phyloP scores from a whole-genome alignment of 2,329 filamentous ascomycete species.

The Xylaria sp. region DNA sequence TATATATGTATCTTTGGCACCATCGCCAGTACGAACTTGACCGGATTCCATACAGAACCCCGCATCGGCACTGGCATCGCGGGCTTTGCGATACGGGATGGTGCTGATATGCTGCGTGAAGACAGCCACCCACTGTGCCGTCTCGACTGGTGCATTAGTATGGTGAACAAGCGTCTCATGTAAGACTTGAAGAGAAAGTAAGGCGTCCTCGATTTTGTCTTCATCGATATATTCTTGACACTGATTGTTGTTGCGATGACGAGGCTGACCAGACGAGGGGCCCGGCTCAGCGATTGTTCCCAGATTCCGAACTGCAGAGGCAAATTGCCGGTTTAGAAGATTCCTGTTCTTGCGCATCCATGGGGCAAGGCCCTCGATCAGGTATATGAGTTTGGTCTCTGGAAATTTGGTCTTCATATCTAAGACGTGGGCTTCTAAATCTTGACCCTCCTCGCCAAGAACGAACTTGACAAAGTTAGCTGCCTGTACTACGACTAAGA shows the following conservation, averaged over 20 bases:
- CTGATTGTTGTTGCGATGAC: slow-evolving; percentile 55
- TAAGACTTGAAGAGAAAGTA: slow-evolving; percentile 74
- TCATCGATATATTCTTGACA: slow-evolving; percentile 68
- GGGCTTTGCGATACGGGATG: slow-evolving; percentile 73
- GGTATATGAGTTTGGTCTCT: slow-evolving; percentile 68
- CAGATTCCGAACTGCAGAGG: slow-evolving; percentile 67
- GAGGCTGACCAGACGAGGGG: slow-evolving; percentile 42
- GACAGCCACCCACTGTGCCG: slow-evolving; percentile 75
- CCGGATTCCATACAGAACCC: slow-evolving; percentile 83
- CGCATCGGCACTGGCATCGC: slow-evolving; percentile 62
- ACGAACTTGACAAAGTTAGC: slow-evolving; percentile 73
- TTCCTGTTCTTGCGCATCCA: slow-evolving; percentile 77
- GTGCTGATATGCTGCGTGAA: slow-evolving; percentile 85
- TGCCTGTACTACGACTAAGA: slow-evolving; percentile 70
- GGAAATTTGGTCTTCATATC: slow-evolving; percentile 65
- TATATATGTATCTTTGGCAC: slow-evolving; percentile 72
- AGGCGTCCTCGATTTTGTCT: slow-evolving; percentile 74
- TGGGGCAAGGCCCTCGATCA: slow-evolving; percentile 74
- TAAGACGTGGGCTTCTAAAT: slow-evolving; percentile 68
- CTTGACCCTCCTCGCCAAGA: slow-evolving; percentile 56
- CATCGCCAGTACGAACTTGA: slow-evolving; percentile 77
- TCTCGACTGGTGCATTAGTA: slow-evolving; percentile 68
- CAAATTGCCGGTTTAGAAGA: slow-evolving; percentile 73
- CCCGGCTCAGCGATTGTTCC: slow-evolving; percentile 49
- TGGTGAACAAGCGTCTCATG: slow-evolving; percentile 77